Conservation (phyloP, 129 eudicot species). For the Flaveria sonorensis region DNA sequence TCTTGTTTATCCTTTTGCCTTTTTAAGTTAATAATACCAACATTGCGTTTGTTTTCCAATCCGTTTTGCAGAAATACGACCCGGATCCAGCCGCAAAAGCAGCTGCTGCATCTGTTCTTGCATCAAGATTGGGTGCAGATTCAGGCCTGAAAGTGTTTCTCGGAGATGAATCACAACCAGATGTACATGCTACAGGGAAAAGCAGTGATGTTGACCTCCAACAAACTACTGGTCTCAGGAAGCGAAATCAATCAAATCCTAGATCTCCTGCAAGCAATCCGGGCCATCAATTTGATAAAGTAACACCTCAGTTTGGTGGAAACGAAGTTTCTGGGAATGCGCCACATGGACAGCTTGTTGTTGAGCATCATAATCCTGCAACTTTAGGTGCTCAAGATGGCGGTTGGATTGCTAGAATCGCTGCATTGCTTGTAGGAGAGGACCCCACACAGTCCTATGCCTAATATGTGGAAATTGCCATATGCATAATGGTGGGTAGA, state of each 20-base stretch:
- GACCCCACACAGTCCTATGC: conserved; percentile 96
- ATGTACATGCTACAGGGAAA: conserved; percentile 45
- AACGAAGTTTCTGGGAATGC: conserved; percentile 44
- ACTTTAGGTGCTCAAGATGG: conserved; percentile 60
- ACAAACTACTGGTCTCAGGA: conserved; percentile 70
- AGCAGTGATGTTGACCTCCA: conserved; percentile 66
- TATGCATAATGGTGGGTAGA: conserved; percentile 88
- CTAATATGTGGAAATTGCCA: conserved; percentile 96
- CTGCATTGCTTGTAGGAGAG: conserved; percentile 97
- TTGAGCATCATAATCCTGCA: conserved; percentile 65
- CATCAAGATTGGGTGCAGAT: conserved; percentile 84
- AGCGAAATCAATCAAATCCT: conserved; percentile 59
- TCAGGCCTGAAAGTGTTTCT: conserved; percentile 74
- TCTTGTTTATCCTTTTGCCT: not conserved
- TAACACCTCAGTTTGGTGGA: conserved; percentile 36
- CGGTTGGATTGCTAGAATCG: conserved; percentile 92
- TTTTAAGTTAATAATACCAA: not conserved
- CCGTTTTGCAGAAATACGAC: conserved; percentile 76
- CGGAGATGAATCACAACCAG: conserved; percentile 57
- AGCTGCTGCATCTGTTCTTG: conserved; percentile 90
- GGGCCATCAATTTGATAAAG: conserved; percentile 39
- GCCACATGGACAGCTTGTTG: conserved; percentile 51
- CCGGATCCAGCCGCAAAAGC: conserved; percentile 96
- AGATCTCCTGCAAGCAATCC: conserved; percentile 46
- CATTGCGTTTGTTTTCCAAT: not conserved